phyloP scores from a whole-genome alignment of 2,329 filamentous ascomycete species.

The Colletotrichum limetticola region DNA sequence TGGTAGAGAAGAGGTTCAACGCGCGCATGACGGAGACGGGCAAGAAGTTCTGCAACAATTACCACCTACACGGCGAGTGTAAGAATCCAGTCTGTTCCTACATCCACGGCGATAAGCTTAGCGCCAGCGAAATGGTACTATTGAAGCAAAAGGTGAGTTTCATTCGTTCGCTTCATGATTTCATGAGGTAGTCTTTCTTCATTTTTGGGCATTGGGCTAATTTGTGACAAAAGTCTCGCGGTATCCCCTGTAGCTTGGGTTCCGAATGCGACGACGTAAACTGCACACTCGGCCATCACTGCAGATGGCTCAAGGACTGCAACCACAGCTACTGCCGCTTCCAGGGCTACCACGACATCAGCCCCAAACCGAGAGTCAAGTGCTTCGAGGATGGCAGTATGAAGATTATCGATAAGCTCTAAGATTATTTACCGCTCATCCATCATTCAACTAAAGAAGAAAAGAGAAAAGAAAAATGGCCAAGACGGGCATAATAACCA shows the following conservation, averaged over 20 bases:
- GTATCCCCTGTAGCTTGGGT: slow-evolving; percentile 33
- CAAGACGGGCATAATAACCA: neutral
- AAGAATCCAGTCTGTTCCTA: slow-evolving; percentile 36
- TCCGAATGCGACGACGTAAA: slow-evolving; percentile 35
- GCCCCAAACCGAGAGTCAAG: slow-evolving; percentile 24
- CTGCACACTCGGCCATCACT: slow-evolving; percentile 39
- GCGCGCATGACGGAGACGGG: slow-evolving; percentile 33
- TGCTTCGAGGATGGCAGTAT: slow-evolving; percentile 33
- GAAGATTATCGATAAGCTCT: slow-evolving; percentile 11
- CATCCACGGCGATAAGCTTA: slow-evolving; percentile 36
- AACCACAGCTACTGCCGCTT: slow-evolving; percentile 36
- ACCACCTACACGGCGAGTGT: slow-evolving; percentile 37
- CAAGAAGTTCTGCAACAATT: slow-evolving; percentile 38
- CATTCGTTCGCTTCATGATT: too few species aligned
- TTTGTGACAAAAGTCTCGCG: slow-evolving; percentile 19
- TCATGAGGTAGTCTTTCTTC: too few species aligned
- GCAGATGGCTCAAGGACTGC: slow-evolving; percentile 37
- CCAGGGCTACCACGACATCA: slow-evolving; percentile 37
- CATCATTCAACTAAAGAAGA: neutral
- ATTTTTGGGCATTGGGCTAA: neutral
- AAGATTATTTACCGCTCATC: neutral
- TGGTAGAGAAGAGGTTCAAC: slow-evolving; percentile 36
- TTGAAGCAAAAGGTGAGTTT: slow-evolving; percentile 35
- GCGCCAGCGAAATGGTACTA: slow-evolving; percentile 33
- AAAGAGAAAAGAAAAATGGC: neutral